A percentile compares a stretch with the other conserved stretches of the same genome.
Evolutionary conservation across 2,329 filamentous ascomycete species (phyloP).

Genomic region (Aspergillus spinulosporus): DNA sequence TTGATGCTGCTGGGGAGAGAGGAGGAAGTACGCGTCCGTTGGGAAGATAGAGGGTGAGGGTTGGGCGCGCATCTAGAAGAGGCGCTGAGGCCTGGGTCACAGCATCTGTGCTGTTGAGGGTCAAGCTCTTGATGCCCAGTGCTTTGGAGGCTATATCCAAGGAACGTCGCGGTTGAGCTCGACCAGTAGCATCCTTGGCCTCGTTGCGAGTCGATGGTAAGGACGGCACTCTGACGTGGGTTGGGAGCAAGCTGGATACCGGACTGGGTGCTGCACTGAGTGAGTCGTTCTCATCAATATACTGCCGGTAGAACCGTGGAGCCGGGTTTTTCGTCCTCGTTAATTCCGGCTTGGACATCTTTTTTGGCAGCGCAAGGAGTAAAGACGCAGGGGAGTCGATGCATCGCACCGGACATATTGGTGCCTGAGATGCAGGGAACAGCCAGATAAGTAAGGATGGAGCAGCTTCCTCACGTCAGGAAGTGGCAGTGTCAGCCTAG

Average conservation of each 20-base stretch:
- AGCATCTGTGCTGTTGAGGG: not conserved
- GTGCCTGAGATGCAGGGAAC: not conserved
- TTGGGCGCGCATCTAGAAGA: not conserved
- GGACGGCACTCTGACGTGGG: not conserved
- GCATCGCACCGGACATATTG: not conserved
- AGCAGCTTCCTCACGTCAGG: too few species aligned
- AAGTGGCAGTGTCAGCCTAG: too few species aligned
- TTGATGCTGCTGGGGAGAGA: not conserved
- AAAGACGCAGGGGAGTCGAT: not conserved
- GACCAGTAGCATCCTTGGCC: not conserved
- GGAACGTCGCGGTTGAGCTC: not conserved
- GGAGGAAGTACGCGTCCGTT: not conserved
- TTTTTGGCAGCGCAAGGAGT: not conserved
- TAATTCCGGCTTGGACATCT: not conserved
- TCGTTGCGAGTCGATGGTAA: not conserved
- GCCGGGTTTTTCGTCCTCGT: not conserved
- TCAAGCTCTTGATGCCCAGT: not conserved
- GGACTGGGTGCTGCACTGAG: not conserved
- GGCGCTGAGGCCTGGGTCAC: too few species aligned
- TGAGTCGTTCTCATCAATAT: not conserved
- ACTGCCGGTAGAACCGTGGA: constrained; percentile 2
- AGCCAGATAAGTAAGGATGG: too few species aligned
- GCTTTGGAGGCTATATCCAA: not conserved
- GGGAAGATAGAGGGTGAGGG: not conserved
- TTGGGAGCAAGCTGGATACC: not conserved